A percentile compares a stretch with the other conserved stretches of the same genome.
phyloP scores from a whole-genome alignment of 169 alveolate species.

The Ichthyophthirius multifiliis region DNA sequence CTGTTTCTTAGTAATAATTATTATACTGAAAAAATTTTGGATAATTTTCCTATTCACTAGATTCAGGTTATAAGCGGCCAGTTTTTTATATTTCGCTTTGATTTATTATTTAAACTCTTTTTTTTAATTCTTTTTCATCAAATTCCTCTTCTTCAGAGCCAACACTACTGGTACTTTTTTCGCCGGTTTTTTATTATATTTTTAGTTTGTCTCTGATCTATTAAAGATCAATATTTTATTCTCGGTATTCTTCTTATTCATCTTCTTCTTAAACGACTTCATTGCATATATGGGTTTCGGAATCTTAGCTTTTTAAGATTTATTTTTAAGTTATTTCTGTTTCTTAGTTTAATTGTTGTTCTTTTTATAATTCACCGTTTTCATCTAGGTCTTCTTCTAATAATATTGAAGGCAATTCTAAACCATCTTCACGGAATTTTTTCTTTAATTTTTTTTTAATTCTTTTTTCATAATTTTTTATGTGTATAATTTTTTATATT shows the following conservation, averaged over 20 bases:
- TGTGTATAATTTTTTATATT: too few species aligned
- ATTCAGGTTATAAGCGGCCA: neutral
- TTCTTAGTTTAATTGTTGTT: too few species aligned
- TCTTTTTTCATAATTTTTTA: too few species aligned
- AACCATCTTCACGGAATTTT: too few species aligned
- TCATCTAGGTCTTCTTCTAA: too few species aligned
- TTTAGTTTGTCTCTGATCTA: neutral
- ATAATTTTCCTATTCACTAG: conserved; percentile 5
- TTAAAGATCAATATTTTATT: neutral
- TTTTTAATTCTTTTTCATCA: neutral
- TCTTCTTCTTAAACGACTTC: too few species aligned
- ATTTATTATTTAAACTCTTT: neutral
- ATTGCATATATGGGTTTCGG: too few species aligned
- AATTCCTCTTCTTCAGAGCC: neutral
- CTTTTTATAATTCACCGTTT: too few species aligned
- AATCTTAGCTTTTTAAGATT: too few species aligned
- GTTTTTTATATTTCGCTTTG: neutral
- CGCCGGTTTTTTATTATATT: neutral
- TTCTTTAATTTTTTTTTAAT: too few species aligned
- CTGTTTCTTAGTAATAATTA: neutral
- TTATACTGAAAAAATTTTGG: neutral
- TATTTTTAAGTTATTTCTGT: too few species aligned
- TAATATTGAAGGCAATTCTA: too few species aligned
- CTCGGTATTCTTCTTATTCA: neutral
- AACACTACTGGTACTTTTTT: neutral